Percentiles rank a stretch among this genome's conserved stretches.
phyloP scores from a whole-genome alignment of 2,329 filamentous ascomycete species.

The Elsinoe batatas region DNA sequence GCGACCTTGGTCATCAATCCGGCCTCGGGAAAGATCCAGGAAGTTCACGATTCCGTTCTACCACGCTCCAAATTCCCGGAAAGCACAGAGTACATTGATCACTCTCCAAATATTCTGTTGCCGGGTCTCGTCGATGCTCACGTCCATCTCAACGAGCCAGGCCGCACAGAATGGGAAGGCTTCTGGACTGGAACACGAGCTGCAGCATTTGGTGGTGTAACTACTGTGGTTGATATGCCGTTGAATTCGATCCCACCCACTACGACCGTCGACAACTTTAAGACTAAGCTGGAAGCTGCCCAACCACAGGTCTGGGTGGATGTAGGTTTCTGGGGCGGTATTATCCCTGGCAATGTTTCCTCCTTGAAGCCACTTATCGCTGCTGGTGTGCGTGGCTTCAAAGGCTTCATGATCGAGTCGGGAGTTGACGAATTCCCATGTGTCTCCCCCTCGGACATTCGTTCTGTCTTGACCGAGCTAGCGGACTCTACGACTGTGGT shows the following conservation, averaged over 20 bases:
- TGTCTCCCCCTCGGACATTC: constrained; percentile 69
- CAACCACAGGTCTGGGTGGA: constrained; percentile 92
- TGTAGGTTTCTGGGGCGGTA: constrained; percentile 94
- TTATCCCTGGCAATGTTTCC: constrained; percentile 77
- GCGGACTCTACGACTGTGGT: constrained; percentile 76
- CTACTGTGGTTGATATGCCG: constrained; percentile 95
- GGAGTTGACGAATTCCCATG: constrained; percentile 95
- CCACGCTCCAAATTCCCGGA: constrained; percentile 63
- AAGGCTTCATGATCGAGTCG: constrained; percentile 94
- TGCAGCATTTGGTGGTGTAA: constrained; percentile 90
- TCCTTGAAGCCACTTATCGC: constrained; percentile 73
- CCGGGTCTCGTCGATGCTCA: constrained; percentile 94
- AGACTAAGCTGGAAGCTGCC: constrained; percentile 77
- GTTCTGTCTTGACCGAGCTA: constrained; percentile 68
- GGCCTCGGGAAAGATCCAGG: constrained; percentile 71
- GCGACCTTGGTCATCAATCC: constrained; percentile 76
- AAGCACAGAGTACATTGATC: constrained; percentile 65
- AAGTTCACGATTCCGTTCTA: constrained; percentile 64
- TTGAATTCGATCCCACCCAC: constrained; percentile 94
- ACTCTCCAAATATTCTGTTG: constrained; percentile 74
- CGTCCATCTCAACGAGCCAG: constrained; percentile 94
- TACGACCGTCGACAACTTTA: constrained; percentile 71
- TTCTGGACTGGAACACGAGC: constrained; percentile 92
- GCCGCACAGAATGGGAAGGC: constrained; percentile 95
- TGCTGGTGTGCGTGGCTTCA: constrained; percentile 86